A percentile compares a stretch with the other conserved stretches of the same genome.
Conservation (phyloP, 2,329 filamentous ascomycete genomes). For the Hypoxylon sp. region DNA sequence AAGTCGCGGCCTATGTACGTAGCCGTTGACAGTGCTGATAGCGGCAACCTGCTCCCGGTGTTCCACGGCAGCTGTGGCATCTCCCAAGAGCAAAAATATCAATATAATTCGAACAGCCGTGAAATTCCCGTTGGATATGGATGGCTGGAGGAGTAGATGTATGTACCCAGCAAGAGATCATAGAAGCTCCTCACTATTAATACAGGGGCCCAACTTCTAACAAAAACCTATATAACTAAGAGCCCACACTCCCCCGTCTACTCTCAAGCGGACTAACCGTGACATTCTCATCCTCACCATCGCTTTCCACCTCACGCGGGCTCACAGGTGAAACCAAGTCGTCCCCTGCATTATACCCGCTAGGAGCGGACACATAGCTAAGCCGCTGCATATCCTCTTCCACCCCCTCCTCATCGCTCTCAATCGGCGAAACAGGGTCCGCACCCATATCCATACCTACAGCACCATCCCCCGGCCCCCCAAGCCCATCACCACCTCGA, state of each 20-base stretch:
- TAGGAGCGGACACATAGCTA: constrained; percentile 42
- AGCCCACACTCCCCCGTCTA: constrained; percentile 34
- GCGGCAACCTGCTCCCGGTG: neutral
- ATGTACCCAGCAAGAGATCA: neutral
- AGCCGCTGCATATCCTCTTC: constrained; percentile 28
- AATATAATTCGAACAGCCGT: neutral
- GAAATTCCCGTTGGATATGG: neutral
- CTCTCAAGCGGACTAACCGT: constrained; percentile 46
- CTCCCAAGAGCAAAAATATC: neutral
- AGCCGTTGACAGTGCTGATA: neutral
- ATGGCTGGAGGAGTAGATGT: neutral
- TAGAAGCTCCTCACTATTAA: neutral
- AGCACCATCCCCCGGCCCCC: neutral
- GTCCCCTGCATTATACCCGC: constrained; percentile 10
- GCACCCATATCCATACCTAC: neutral
- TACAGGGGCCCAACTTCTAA: neutral
- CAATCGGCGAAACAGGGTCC: constrained; percentile 44
- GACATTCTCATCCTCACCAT: constrained; percentile 7
- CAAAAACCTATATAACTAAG: constrained; percentile 14
- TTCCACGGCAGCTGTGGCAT: constrained; percentile 4
- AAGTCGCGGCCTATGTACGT: constrained; percentile 7
- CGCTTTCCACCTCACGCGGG: constrained; percentile 7
- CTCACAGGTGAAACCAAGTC: constrained; percentile 45
- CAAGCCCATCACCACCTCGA: neutral
- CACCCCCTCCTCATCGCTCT: constrained; percentile 33